Percentiles rank a stretch among this genome's conserved stretches.
Conservation (phyloP, 805 yeast genomes). For the Suhomyces canberraensis region DNA sequence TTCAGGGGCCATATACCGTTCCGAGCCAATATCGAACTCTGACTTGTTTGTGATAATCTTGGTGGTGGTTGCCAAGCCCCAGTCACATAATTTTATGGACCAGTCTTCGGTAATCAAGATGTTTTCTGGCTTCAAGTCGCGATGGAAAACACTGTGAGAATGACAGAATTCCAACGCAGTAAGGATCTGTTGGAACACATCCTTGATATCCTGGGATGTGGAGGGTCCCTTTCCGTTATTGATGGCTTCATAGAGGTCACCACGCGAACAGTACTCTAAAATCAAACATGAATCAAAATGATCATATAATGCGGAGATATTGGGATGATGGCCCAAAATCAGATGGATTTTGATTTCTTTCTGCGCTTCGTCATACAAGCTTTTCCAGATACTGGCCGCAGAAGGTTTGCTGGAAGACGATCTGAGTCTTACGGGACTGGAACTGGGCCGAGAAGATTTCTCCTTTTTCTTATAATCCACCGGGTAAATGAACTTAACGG, state of each 20-base stretch:
- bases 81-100: slow-evolving; percentile 56
- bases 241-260: slow-evolving; percentile 82
- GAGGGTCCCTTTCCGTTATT: slow-evolving; percentile 62
- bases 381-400: slow-evolving; percentile 23
- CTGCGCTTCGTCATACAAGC: slow-evolving; percentile 52
- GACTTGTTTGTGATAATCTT: slow-evolving; percentile 51
- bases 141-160: slow-evolving; percentile 30
- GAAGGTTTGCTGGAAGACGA: slow-evolving; percentile 13
- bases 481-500: slow-evolving; percentile 80
- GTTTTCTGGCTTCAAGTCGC: slow-evolving; percentile 29
- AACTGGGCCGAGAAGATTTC: slow-evolving; percentile 25
- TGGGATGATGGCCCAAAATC: slow-evolving; percentile 51
- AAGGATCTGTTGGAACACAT: slow-evolving; percentile 49
- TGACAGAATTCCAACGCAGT: slow-evolving; percentile 53
- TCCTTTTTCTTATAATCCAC: slow-evolving; percentile 36
- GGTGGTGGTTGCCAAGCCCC: slow-evolving; percentile 56
- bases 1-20: slow-evolving; percentile 95
- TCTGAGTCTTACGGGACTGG: slow-evolving; percentile 34
- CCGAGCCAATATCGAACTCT: slow-evolving; percentile 80
- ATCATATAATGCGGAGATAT: slow-evolving; percentile 46
- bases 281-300: slow-evolving; percentile 51
- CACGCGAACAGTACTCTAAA: slow-evolving; percentile 82
- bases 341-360: slow-evolving; percentile 67
- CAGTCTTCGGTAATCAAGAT: slow-evolving; percentile 39
- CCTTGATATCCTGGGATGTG: slow-evolving; percentile 52